Evolutionary conservation across 495 filamentous ascomycete species (phyloP), one percentile per base, ranked within the genome.

Genomic region (Symbiotaphrina buchneri): DNA sequence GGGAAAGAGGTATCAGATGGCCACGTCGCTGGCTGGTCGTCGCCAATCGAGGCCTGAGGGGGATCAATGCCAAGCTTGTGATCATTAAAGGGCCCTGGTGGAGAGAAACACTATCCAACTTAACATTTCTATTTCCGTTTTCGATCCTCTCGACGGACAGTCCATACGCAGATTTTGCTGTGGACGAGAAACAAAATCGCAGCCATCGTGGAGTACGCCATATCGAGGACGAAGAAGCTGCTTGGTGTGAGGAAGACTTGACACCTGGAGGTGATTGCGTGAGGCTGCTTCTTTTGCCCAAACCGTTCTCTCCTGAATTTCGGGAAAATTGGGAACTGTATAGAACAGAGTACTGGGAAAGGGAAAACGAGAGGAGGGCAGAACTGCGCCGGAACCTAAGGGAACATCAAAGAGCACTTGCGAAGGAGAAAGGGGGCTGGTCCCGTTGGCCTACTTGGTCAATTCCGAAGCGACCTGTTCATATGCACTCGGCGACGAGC

Each of bases 261-360:
- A 71, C 81, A 3, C 68, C 75, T 0, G 83, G 85, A 6, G 87
- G 87, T 4, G 81, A 94, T 47, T 74, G 82, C 43, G 68, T 97
- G 21, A 90, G 87, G 44, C 63, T 97, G 15, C 57, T 97, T 13
- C 59, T 97, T 8, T 62, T 94, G 22, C 83, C 87, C 4, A 97
- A 97, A 49, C 79, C 83, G 0, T 97, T 97, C 40, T 84, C 80
- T 7, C 74, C 90, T 0, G 77, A 77, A 32, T 95, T 97, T 45
- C 68, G 87, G n/a, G 81, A 92, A 44, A 91, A 90, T 37, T 97
- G 87, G 87, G 87, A 97, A 42, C 49, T 82, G 3, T 97, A 85
- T 49, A 63, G 90, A 21, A 65, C 72, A 18, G 83, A 93, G 36
- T 97, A 91, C 45, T 97, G 87, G 87, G 87, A 93, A 40, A 72